Conservation (phyloP, 2,329 filamentous ascomycete species). For the Neonectria magnoliae region DNA sequence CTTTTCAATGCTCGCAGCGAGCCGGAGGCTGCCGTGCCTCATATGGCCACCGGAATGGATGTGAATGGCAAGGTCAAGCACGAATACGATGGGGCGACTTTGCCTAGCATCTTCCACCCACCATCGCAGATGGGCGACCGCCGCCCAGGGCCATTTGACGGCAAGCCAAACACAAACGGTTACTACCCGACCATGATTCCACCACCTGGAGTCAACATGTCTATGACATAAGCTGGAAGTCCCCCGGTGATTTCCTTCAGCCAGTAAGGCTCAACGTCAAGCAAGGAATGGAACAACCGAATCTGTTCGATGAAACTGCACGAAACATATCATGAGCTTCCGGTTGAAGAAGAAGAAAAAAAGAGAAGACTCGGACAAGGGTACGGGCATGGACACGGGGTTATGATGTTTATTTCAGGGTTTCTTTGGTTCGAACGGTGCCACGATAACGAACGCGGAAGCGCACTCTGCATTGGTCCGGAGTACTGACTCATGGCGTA, state of each 20-base stretch:
- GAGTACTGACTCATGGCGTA: constrained; percentile 4
- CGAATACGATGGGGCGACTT: constrained; percentile 56
- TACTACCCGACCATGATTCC: constrained; percentile 64
- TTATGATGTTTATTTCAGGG: constrained; percentile 23
- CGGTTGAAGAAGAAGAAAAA: constrained; percentile 21
- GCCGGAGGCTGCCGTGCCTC: constrained; percentile 47
- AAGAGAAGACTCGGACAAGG: constrained; percentile 17
- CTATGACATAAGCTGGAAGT: constrained; percentile 41
- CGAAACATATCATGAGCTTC: constrained; percentile 18
- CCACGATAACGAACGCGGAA: constrained; percentile 11
- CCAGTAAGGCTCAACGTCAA: not conserved
- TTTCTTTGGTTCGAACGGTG: constrained; percentile 34
- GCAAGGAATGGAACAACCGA: constrained; percentile 1
- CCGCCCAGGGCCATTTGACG: constrained; percentile 61
- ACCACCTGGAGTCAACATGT: constrained; percentile 59
- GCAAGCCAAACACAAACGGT: constrained; percentile 61
- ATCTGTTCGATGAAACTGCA: constrained; percentile 1
- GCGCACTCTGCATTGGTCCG: constrained; percentile 8
- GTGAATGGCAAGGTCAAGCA: constrained; percentile 58
- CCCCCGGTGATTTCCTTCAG: not conserved
- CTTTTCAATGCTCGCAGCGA: constrained; percentile 57
- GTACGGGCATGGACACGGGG: constrained; percentile 32
- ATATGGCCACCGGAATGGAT: constrained; percentile 44
- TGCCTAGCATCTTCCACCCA: constrained; percentile 60
- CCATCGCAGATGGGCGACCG: constrained; percentile 49